A percentile compares a stretch with the other conserved stretches of the same genome.
Evolutionary conservation across 2,329 filamentous ascomycete species (phyloP).

Genomic region (Nemania abortiva): DNA sequence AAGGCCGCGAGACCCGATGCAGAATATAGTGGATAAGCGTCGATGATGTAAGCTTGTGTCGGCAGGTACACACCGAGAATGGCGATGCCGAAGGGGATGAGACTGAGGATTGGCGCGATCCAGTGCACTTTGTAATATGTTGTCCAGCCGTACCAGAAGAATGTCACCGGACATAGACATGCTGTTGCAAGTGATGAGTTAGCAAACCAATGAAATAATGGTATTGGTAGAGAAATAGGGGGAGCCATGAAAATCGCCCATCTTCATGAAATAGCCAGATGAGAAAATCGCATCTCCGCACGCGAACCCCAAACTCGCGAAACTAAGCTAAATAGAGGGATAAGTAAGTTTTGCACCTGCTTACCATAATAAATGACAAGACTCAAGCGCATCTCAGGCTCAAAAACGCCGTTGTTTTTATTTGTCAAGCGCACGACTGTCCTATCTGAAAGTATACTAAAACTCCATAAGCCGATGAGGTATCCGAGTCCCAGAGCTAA

Average conservation of each 20-base stretch:
- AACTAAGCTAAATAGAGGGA: background rate
- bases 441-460: conserved; percentile 59
- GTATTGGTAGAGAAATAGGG: background rate
- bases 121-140: conserved; percentile 47
- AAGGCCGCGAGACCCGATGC: conserved; percentile 53
- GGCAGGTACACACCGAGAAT: conserved; percentile 51
- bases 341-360: background rate
- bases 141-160: conserved; percentile 53
- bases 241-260: background rate
- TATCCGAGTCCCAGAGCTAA: conserved; percentile 61
- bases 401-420: conserved; percentile 53
- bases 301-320: background rate
- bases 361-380: conserved; percentile 48
- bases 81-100: conserved; percentile 49
- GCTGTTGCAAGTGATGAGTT: conserved; percentile 20
- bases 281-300: background rate
- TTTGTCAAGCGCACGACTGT: conserved; percentile 61
- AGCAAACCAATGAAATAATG: background rate
- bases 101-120: conserved; percentile 50
- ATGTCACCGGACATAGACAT: conserved; percentile 46
- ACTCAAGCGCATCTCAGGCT: conserved; percentile 50
- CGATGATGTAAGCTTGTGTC: conserved; percentile 53
- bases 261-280: background rate
- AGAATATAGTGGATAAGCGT: conserved; percentile 51
- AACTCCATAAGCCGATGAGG: conserved; percentile 55